Percentiles rank a stretch among this genome's conserved stretches.
Conservation (phyloP, 768 basidiomycete species). For the Phlegmacium glaucopus region DNA sequence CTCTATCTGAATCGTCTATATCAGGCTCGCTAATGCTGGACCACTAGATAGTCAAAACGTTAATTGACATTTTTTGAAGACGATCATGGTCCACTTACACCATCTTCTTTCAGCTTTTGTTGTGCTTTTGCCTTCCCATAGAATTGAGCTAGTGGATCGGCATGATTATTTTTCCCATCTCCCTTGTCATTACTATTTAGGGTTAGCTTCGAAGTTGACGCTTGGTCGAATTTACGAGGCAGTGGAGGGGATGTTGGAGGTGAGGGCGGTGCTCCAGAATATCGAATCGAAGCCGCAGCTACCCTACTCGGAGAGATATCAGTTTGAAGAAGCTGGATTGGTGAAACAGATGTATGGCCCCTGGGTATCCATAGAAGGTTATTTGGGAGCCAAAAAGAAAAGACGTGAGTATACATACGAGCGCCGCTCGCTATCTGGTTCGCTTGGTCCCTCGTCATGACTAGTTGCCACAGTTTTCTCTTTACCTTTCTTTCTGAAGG, state of each 20-base stretch:
- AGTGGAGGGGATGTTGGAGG: slow-evolving; percentile 11
- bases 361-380: background rate
- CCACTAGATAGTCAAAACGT: slow-evolving; percentile 21
- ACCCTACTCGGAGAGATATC: background rate
- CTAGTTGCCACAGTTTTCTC: slow-evolving; percentile 13
- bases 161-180: slow-evolving; percentile 3
- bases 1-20: slow-evolving; percentile 6
- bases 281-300: background rate
- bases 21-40: slow-evolving; percentile 29
- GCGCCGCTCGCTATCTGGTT: background rate
- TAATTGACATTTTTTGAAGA: background rate
- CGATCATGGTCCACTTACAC: slow-evolving; percentile 26
- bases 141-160: slow-evolving; percentile 64
- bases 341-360: background rate
- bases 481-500: slow-evolving; percentile 22
- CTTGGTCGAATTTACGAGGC: background rate
- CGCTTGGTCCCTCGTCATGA: slow-evolving; percentile 1
- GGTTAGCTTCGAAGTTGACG: slow-evolving; percentile 3
- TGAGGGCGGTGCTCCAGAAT: slow-evolving; percentile 8
- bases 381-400: background rate
- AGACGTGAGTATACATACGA: background rate
- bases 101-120: slow-evolving; percentile 28
- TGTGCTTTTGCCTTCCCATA: slow-evolving; percentile 56
- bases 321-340: background rate
- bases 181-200: background rate